Base-by-base conservation (phyloP, 2,329 filamentous ascomycete species). In the Drechslerella coelobrocha region DNA sequence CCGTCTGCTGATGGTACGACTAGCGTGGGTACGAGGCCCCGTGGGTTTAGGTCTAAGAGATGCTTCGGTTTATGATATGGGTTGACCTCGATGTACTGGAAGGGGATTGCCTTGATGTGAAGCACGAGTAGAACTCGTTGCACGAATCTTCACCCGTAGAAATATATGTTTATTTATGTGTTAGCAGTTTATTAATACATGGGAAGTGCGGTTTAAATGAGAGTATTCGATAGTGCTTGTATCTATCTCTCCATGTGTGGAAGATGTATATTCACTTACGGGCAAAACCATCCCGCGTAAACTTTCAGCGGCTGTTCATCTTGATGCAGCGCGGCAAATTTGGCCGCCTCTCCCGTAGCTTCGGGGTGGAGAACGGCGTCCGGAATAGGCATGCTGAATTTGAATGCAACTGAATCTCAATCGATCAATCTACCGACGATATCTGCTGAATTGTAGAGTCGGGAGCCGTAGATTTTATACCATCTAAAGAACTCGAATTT, bases 31-130 rank as follows among this genome's bases (percentile, higher is more conserved):
- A 92, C 87, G 0, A 92, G 82, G 0, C 89, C 89, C 10, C 89
- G 84, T 0, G 89, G 89, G 76, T 93, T 93, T 72, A 92, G 81
- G 7, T 83, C 82, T 21, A 92, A 81, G 26, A 92, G 87, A 0
- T 84, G 86, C 2, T 84, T 79, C 0, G 85, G 86, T 76, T 92
- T 92, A 78, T 87, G 81, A 81, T 92, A 92, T 0, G 89, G 89
- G 78, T 92, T 91, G 68, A 91, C 87, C 80, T 90, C 88, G 73
- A 89, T 82, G 77, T 90, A 91, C 79, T 92, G 86, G 77, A 92
- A 88, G 14, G 43, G 53, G 9, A 57, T 69, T 6, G 57, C 59
- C 41, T 62, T 61, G 14, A 53, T 41, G 19, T 61, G 51, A n/a
- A 65, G 27, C 7, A 65, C 54, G 0, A 66, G 45, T 5, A 57